Conservation (phyloP, 2,329 filamentous ascomycete species). For the Xenoacremonium recifei region DNA sequence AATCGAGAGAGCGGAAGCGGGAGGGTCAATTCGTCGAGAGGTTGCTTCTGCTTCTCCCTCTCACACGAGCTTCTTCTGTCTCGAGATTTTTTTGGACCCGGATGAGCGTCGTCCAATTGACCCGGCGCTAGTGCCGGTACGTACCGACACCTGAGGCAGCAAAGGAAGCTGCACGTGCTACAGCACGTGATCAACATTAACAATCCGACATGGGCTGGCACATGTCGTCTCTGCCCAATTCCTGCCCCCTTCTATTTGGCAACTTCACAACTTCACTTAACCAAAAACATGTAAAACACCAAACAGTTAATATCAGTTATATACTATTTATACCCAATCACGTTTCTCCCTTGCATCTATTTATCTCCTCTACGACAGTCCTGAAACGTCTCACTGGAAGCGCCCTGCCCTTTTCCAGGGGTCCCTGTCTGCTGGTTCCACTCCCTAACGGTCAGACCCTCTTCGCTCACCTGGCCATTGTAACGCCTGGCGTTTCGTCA, state of each 20-base stretch:
- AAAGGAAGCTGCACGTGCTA: slow-evolving; percentile 2
- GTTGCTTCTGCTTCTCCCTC: slow-evolving; percentile 19
- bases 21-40: slow-evolving; percentile 9
- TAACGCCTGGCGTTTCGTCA: slow-evolving; percentile 28
- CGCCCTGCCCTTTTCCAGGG: slow-evolving; percentile 7
- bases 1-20: slow-evolving; percentile 2
- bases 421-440: slow-evolving; percentile 15
- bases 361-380: slow-evolving; percentile 33
- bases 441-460: slow-evolving; percentile 1
- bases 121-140: slow-evolving; percentile 4
- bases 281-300: too few species aligned
- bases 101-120: slow-evolving; percentile 23
- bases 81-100: slow-evolving; percentile 32
- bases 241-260: too few species aligned
- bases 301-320: too few species aligned
- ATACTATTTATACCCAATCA: too few species aligned
- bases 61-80: slow-evolving; percentile 29
- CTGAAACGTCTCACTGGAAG: slow-evolving; percentile 42
- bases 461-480: slow-evolving; percentile 16
- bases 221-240: too few species aligned
- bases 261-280: too few species aligned
- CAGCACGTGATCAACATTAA: slow-evolving; percentile 3
- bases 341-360: slow-evolving; percentile 20
- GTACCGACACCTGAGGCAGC: too few species aligned
- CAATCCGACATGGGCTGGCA: too few species aligned